phyloP scores from a whole-genome alignment of 2,329 filamentous ascomycete genomes.

The Sphaerulina musiva region DNA sequence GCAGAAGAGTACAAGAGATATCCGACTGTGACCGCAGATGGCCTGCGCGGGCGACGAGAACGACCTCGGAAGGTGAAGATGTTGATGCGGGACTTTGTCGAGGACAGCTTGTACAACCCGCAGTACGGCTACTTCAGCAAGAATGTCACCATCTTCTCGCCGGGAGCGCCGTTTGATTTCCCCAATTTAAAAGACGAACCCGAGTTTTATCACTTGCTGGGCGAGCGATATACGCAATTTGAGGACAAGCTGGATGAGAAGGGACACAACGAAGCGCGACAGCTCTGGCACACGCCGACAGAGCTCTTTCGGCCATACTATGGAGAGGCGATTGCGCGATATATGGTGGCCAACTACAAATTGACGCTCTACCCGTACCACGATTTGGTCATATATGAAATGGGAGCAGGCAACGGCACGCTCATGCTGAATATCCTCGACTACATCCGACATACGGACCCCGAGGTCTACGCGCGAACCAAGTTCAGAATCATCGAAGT shows the following conservation, averaged over 20 bases:
- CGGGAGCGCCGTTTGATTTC: constrained; percentile 88
- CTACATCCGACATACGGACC: constrained; percentile 83
- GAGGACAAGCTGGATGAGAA: constrained; percentile 77
- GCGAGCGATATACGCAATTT: constrained; percentile 77
- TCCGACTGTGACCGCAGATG: constrained; percentile 76
- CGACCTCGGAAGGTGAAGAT: constrained; percentile 88
- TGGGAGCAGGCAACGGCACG: constrained; percentile 94
- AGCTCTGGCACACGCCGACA: constrained; percentile 97
- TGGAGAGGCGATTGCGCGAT: constrained; percentile 92
- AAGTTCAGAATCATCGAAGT: constrained; percentile 97
- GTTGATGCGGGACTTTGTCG: constrained; percentile 94
- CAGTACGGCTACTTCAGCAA: constrained; percentile 33
- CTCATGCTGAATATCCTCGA: constrained; percentile 98
- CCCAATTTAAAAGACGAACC: constrained; percentile 71
- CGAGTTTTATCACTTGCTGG: constrained; percentile 71
- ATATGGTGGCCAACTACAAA: constrained; percentile 93
- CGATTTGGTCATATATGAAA: constrained; percentile 96
- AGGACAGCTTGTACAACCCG: constrained; percentile 54
- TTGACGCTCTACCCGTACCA: constrained; percentile 90
- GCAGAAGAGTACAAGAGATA: constrained; percentile 73
- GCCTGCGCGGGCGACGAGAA: constrained; percentile 64
- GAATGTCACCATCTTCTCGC: constrained; percentile 61
- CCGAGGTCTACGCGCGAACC: constrained; percentile 87
- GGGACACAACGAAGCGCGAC: constrained; percentile 66
- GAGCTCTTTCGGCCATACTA: constrained; percentile 96